phyloP scores from a whole-genome alignment of 1,284 basidiomycete genomes.

The Apiotrichum sp. region DNA sequence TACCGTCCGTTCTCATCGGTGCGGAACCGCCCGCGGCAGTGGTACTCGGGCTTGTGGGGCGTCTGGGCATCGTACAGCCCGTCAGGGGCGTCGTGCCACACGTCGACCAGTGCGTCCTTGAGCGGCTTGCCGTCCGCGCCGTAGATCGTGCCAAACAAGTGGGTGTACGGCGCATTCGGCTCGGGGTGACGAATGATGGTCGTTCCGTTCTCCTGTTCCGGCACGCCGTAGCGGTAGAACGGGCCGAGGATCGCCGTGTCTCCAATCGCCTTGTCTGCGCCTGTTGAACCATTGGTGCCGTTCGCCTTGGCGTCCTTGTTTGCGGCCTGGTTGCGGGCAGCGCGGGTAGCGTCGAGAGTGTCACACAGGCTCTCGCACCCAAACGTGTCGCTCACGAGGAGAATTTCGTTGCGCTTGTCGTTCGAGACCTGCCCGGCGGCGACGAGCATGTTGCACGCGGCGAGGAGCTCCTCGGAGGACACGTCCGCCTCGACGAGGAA shows the following conservation, averaged over 20 bases:
- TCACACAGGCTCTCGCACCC: constrained; percentile 42
- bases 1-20: constrained; percentile 40
- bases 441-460: constrained; percentile 40
- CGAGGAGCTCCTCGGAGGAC: constrained; percentile 43
- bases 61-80: constrained; percentile 46
- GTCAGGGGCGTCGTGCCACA: constrained; percentile 44
- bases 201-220: constrained; percentile 32
- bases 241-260: constrained; percentile 38
- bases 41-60: constrained; percentile 38
- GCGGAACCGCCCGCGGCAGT: constrained; percentile 36
- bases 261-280: no score
- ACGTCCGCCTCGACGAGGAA: constrained; percentile 42
- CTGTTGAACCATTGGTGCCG: no score
- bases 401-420: constrained; percentile 44
- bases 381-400: constrained; percentile 44
- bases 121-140: constrained; percentile 37
- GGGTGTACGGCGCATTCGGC: constrained; percentile 30
- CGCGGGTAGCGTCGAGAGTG: constrained; percentile 13
- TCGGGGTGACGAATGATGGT: constrained; percentile 33
- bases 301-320: constrained; percentile 14
- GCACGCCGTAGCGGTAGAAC: constrained; percentile 26
- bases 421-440: constrained; percentile 40
- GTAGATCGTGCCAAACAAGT: constrained; percentile 33
- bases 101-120: constrained; percentile 36
- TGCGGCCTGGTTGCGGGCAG: constrained; percentile 9